Evolutionary conservation across 108 stramenopile species (phyloP), one percentile per base, ranked within the genome.

Genomic region (Skeletonema tropicum): DNA sequence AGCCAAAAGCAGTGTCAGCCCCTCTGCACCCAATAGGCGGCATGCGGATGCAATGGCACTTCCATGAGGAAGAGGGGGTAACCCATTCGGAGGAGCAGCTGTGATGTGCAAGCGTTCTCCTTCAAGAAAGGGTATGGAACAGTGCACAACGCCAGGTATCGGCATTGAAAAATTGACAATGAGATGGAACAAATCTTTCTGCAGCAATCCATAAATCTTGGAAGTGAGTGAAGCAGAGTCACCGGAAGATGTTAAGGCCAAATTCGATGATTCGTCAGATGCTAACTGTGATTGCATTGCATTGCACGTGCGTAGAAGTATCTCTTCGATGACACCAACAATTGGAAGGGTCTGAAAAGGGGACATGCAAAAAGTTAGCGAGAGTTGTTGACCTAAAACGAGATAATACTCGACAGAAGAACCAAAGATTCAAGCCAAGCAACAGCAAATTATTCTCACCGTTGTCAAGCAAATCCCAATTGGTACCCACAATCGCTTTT

Each of bases 41-140:
- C 94, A 95, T 21, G 88, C 89, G 2, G 88, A 83, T 10, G 90
- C 77, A 13, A 92, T 74, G 0, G 92, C 79, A 14, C 71, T 74
- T 45, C 94, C 94, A 67, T 95, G 94, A 15, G 94, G 94, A 31
- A 95, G 75, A 55, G 88, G 57, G 32, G 94, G 94, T 26, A 95
- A 69, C 5, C 94, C 88, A 36, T 80, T 83, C 5, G 74, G 77
- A 36, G 92, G 90, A 25, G 90, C 82, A 10, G 89, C 67, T 31
- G 92, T 83, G 12, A 95, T 57, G 17, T 91, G 88, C 32, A 92
- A 82, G 38, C 90, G 71, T 9, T 95, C 90, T 14, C 94, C 94
- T 9, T 77, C 62, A 10, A 95, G 68, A 60, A 95, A 95, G 12
- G 94, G 94, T 60, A 95, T 83, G 17, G 94, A 95, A 57, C 89